Conservation (phyloP, 2,329 filamentous ascomycete genomes). For the Pezicula carpinea region DNA sequence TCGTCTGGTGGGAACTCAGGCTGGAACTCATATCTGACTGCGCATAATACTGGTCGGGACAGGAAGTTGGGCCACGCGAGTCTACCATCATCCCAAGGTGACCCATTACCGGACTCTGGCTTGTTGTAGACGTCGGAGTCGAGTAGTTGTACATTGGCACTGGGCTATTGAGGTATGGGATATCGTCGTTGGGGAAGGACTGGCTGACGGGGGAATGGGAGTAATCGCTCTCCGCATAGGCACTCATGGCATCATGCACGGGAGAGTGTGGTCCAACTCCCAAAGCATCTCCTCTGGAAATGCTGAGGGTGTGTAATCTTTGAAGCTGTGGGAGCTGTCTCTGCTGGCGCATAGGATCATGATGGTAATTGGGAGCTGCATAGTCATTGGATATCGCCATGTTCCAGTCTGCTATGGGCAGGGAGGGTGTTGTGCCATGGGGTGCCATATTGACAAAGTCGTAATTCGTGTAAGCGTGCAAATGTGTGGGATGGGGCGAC, state of each 20-base stretch:
- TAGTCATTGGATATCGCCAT: slow-evolving; percentile 22
- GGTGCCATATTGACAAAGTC: slow-evolving; percentile 36
- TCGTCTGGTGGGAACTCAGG: slow-evolving; percentile 54
- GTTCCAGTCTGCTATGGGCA: slow-evolving; percentile 28
- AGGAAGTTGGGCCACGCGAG: slow-evolving; percentile 51
- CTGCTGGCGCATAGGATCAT: slow-evolving; percentile 20
- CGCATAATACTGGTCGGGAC: slow-evolving; percentile 56
- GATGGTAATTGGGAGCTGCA: slow-evolving; percentile 20
- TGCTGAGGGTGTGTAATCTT: slow-evolving; percentile 41
- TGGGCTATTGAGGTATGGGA: slow-evolving; percentile 52
- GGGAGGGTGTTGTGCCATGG: slow-evolving; percentile 19
- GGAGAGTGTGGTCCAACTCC: slow-evolving; percentile 14
- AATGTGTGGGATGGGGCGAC: slow-evolving; percentile 11
- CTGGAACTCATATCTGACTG: slow-evolving; percentile 57
- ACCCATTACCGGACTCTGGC: slow-evolving; percentile 50
- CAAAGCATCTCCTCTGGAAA: slow-evolving; percentile 28
- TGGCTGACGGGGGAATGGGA: slow-evolving; percentile 49
- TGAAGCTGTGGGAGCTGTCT: slow-evolving; percentile 45
- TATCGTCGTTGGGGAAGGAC: slow-evolving; percentile 48
- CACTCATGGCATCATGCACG: slow-evolving; percentile 48
- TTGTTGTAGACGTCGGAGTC: slow-evolving; percentile 46
- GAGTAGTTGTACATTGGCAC: slow-evolving; percentile 53
- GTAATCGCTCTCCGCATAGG: slow-evolving; percentile 51
- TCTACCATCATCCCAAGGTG: slow-evolving; percentile 44
- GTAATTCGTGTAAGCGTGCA: slow-evolving; percentile 30